These are phyloP conservation scores for Acanthamoeba triangularis DNA, from an alignment of 208 protist species.

Conservation along the genomic window DNA sequence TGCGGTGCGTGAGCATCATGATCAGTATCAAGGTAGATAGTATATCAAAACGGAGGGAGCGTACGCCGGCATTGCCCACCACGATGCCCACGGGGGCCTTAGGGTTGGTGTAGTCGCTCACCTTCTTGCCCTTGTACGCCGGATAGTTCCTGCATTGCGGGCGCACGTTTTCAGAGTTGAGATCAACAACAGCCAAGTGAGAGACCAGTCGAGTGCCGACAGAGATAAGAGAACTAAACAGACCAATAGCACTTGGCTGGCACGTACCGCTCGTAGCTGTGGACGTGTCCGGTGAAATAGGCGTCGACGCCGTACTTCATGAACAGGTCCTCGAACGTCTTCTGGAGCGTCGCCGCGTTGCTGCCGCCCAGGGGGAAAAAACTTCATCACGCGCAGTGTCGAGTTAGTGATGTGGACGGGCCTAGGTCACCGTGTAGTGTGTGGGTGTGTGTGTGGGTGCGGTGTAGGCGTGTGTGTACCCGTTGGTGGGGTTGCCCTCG, in stretches of 20 bases:
- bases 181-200: background rate
- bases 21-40: background rate
- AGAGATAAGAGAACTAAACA: background rate
- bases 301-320: slow-evolving; percentile 68
- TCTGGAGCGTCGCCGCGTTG: slow-evolving; percentile 9
- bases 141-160: background rate
- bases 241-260: background rate
- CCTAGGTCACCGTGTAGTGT: too few relatives aligned
- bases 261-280: slow-evolving; percentile 63
- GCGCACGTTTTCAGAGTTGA: background rate
- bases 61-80: slow-evolving; percentile 68
- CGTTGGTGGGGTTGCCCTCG: slow-evolving; percentile 36
- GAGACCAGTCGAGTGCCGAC: too few relatives aligned
- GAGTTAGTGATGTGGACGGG: background rate
- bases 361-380: background rate
- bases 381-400: background rate
- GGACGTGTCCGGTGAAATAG: slow-evolving; percentile 60
- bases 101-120: slow-evolving; percentile 49
- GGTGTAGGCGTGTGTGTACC: background rate
- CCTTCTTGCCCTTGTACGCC: slow-evolving; percentile 39
- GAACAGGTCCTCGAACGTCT: slow-evolving; percentile 71
- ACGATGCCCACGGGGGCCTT: background rate
- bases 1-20: background rate
- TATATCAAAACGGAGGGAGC: background rate
- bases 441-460: background rate